These are phyloP conservation scores for Canariomyces notabilis DNA, from an alignment of 2,329 filamentous ascomycete genomes.

Conservation along the genomic window DNA sequence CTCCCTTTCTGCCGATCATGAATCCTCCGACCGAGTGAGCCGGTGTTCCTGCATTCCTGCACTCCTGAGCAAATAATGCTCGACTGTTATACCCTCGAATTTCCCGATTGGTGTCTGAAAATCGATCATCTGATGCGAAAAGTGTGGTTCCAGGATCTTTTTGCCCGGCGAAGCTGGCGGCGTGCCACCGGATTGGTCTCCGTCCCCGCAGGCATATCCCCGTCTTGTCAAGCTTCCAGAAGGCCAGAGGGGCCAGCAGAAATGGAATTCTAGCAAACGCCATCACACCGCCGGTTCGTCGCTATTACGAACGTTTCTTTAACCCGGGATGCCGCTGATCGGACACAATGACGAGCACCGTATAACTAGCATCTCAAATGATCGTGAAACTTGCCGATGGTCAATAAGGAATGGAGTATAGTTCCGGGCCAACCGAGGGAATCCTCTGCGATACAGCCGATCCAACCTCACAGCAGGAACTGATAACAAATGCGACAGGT, in stretches of 20 bases:
- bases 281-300: slow-evolving; percentile 13
- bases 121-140: slow-evolving; percentile 15
- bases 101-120: slow-evolving; percentile 13
- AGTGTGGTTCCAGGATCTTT: slow-evolving; percentile 1
- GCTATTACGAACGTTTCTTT: background rate
- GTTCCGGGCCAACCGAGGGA: background rate
- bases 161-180: slow-evolving; percentile 1
- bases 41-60: no score
- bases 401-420: no score
- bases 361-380: background rate
- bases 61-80: no score
- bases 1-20: no score
- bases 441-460: slow-evolving; percentile 1
- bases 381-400: background rate
- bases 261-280: background rate
- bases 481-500: slow-evolving; percentile 7
- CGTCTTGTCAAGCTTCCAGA: slow-evolving; percentile 15
- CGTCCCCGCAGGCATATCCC: slow-evolving; percentile 7
- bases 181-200: slow-evolving; percentile 2
- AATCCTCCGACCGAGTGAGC: no score
- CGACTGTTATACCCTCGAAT: background rate
- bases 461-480: background rate
- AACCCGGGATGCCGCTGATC: background rate
- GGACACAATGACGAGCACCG: background rate
- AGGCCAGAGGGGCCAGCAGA: slow-evolving; percentile 4